Percentiles rank a stretch among this genome's conserved stretches.
Conservation (phyloP, 2,329 filamentous ascomycete genomes). For the Fusarium coffeatum region DNA sequence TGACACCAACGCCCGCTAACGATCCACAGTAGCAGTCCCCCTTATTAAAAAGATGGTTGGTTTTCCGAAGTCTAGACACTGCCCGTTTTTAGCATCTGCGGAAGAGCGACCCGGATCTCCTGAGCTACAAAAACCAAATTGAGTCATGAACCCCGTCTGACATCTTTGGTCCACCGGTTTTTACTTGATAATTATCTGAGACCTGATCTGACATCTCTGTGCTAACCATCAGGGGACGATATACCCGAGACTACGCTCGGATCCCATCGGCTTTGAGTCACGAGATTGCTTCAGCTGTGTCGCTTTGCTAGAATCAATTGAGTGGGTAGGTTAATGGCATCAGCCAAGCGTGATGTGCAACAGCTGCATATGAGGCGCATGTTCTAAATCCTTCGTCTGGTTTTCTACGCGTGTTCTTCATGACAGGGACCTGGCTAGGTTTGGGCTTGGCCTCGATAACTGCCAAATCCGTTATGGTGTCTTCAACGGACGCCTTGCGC, state of each 20-base stretch:
- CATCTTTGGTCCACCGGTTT: not conserved
- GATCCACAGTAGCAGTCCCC: not conserved
- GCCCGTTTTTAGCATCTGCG: not conserved
- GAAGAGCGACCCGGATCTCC: not conserved
- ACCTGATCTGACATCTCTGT: not conserved
- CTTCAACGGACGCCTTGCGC: not conserved
- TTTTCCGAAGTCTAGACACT: not conserved
- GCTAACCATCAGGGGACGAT: slow-evolving; percentile 11
- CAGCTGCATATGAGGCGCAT: not conserved
- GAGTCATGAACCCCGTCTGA: slow-evolving; percentile 12
- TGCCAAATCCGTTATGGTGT: not conserved
- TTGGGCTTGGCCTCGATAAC: not conserved
- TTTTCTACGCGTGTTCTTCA: not conserved
- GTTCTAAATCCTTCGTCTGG: not conserved
- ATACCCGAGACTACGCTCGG: slow-evolving; percentile 4
- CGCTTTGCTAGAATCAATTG: not conserved
- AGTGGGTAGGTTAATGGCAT: not conserved
- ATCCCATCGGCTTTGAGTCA: slow-evolving; percentile 8
- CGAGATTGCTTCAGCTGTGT: not conserved
- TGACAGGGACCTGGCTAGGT: not conserved
- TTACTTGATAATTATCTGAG: not conserved
- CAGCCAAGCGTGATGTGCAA: not conserved
- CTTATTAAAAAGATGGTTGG: not conserved
- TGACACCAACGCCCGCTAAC: not conserved
- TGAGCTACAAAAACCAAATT: not conserved